A percentile compares a stretch with the other conserved stretches of the same genome.
Conservation (phyloP, 352 stramenopile species). For the Aphanomyces cochlioides region DNA sequence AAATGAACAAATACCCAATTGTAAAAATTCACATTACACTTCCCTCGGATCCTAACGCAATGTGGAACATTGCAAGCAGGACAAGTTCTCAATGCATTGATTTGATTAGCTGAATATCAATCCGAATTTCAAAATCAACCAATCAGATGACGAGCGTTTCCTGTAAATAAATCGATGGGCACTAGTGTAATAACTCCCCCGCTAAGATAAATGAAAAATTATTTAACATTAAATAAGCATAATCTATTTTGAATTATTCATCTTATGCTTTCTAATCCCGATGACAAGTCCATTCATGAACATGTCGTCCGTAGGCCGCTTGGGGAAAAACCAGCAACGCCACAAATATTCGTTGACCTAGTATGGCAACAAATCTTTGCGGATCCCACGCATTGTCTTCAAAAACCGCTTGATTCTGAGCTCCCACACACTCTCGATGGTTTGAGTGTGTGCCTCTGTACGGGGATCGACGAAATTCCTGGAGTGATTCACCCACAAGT, state of each 20-base stretch:
- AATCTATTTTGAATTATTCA: neutral
- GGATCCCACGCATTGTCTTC: neutral
- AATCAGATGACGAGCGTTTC: too few species aligned
- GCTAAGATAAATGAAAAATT: neutral
- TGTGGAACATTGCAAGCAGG: too few species aligned
- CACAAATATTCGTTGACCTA: neutral
- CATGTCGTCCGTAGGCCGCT: neutral
- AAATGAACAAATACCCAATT: too few species aligned
- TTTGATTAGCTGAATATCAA: too few species aligned
- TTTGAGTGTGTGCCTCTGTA: neutral
- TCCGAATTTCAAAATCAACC: too few species aligned
- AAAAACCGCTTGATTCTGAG: neutral
- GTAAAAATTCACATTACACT: too few species aligned
- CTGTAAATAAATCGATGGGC: too few species aligned
- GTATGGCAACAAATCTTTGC: too few species aligned
- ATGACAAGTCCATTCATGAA: neutral
- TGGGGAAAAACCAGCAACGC: neutral
- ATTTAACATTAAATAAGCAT: slow-evolving; percentile 5
- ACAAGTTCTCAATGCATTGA: too few species aligned
- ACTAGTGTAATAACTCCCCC: too few species aligned
- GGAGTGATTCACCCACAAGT: neutral
- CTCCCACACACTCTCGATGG: neutral
- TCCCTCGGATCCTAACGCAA: too few species aligned
- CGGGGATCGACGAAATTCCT: neutral
- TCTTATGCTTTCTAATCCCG: slow-evolving; percentile 3